Evolutionary conservation across 257 asterid genomes (phyloP).

Genomic region (Penstemon newberryi): DNA sequence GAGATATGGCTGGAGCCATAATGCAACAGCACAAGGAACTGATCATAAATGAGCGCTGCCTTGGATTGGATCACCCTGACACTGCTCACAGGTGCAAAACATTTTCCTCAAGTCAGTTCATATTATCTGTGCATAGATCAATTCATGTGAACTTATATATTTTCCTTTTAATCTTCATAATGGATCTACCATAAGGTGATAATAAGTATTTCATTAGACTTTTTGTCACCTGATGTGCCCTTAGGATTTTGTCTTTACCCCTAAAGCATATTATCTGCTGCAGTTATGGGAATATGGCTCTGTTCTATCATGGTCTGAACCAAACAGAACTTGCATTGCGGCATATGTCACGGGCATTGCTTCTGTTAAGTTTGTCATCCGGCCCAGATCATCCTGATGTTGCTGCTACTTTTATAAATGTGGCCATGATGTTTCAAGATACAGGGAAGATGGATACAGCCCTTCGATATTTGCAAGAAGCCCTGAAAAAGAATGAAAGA

Average conservation of each 20-base stretch:
- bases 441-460: constrained; percentile 84
- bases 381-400: constrained; percentile 98
- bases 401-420: constrained; percentile 93
- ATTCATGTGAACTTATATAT: constrained; percentile 1
- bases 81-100: constrained; percentile 84
- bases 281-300: constrained; percentile 99
- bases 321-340: constrained; percentile 93
- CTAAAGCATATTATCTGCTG: constrained; percentile 19
- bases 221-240: neutral
- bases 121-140: neutral
- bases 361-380: constrained; percentile 72
- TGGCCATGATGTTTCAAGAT: constrained; percentile 99
- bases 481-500: constrained; percentile 80
- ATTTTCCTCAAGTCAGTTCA: constrained; percentile 17
- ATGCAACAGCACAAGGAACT: constrained; percentile 98
- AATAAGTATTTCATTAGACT: neutral
- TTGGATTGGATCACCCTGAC: constrained; percentile 97
- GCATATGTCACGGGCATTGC: constrained; percentile 91
- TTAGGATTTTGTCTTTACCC: neutral
- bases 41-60: constrained; percentile 95
- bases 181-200: neutral
- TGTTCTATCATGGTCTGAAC: constrained; percentile 91
- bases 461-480: constrained; percentile 93
- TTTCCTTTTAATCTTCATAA: neutral
- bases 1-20: constrained; percentile 97